These are phyloP conservation scores for Trametes cubensis DNA, from an alignment of 768 basidiomycete genomes.

Conservation along the genomic window DNA sequence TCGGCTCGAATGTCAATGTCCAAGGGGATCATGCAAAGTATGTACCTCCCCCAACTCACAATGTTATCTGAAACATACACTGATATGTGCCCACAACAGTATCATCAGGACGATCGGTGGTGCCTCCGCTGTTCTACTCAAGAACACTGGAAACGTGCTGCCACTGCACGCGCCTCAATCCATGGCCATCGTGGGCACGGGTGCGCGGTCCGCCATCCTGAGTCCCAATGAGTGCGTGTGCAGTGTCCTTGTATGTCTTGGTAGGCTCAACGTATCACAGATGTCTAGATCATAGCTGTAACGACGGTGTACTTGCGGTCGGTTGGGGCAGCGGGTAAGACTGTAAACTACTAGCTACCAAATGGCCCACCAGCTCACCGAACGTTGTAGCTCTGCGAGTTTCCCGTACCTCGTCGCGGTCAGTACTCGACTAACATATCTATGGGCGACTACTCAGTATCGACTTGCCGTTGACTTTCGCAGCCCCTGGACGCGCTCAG, in stretches of 20 bases:
- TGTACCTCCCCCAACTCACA: background rate
- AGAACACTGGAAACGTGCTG: conserved; percentile 52
- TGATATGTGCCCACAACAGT: conserved; percentile 1
- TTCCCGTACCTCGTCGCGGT: conserved; percentile 57
- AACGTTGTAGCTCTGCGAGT: conserved; percentile 44
- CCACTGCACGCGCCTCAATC: conserved; percentile 50
- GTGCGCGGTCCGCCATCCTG: conserved; percentile 52
- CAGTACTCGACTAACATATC: background rate
- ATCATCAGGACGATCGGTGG: conserved; percentile 50
- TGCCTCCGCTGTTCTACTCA: conserved; percentile 64
- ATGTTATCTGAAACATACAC: too few species aligned
- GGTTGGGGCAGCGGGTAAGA: conserved; percentile 47
- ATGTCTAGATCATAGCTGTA: conserved; percentile 56
- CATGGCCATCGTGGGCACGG: conserved; percentile 56
- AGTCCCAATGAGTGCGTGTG: conserved; percentile 56
- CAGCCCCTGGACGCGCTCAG: conserved; percentile 47
- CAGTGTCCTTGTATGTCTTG: background rate
- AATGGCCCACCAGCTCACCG: background rate
- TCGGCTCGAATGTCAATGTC: conserved; percentile 42
- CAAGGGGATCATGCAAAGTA: conserved; percentile 41
- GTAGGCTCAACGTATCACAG: conserved; percentile 27
- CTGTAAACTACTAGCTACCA: background rate
- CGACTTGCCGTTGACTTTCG: background rate
- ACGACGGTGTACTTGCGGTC: conserved; percentile 64
- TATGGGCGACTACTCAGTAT: background rate